These are phyloP conservation scores for Terfezia claveryi DNA, from an alignment of 495 filamentous ascomycete species.

Conservation along the genomic window DNA sequence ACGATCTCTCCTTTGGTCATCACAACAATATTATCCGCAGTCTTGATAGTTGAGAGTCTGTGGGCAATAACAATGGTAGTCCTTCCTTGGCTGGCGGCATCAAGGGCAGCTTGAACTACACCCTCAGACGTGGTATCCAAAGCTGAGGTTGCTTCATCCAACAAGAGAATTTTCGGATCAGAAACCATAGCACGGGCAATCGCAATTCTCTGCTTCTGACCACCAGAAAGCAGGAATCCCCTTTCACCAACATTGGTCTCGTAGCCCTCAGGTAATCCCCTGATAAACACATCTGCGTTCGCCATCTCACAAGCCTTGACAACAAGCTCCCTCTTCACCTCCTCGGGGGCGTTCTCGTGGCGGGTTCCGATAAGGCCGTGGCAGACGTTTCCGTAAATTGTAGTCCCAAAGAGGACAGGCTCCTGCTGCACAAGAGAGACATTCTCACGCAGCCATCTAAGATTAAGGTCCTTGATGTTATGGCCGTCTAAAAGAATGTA, in stretches of 20 bases:
- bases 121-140: slow-evolving; percentile 93
- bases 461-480: slow-evolving; percentile 58
- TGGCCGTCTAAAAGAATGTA: slow-evolving; percentile 63
- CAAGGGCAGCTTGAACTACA: slow-evolving; percentile 80
- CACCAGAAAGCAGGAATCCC: slow-evolving; percentile 76
- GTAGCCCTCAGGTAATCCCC: slow-evolving; percentile 63
- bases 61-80: slow-evolving; percentile 96
- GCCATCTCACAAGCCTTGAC: slow-evolving; percentile 68
- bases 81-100: slow-evolving; percentile 65
- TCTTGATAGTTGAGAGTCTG: slow-evolving; percentile 77
- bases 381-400: slow-evolving; percentile 67
- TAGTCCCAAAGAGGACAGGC: slow-evolving; percentile 61
- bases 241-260: slow-evolving; percentile 90
- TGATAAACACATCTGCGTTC: slow-evolving; percentile 85
- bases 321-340: slow-evolving; percentile 45
- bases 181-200: slow-evolving; percentile 75
- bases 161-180: slow-evolving; percentile 82
- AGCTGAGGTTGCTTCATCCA: slow-evolving; percentile 87
- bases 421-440: slow-evolving; percentile 80
- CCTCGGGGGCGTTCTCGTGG: slow-evolving; percentile 40
- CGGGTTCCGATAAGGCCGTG: slow-evolving; percentile 75
- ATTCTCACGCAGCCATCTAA: slow-evolving; percentile 78
- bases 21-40: slow-evolving; percentile 88
- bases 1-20: slow-evolving; percentile 65
- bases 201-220: slow-evolving; percentile 85